Evolutionary conservation across 257 asterid species (phyloP).

Genomic region (Rehmannia glutinosa): DNA sequence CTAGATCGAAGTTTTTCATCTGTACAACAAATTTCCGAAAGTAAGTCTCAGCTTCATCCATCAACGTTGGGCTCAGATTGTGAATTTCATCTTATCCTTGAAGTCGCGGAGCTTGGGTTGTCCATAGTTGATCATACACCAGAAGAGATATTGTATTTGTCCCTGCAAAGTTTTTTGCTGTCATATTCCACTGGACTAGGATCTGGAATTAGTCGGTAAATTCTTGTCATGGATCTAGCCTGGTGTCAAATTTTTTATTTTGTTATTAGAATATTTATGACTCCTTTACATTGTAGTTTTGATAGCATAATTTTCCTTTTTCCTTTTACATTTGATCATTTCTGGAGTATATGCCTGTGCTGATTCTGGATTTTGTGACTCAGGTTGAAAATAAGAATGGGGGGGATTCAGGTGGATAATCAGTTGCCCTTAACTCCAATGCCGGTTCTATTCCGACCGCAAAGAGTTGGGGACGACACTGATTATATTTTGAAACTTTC

Average conservation of each 20-base stretch:
- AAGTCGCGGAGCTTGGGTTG: conserved; percentile 91
- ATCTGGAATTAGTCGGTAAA: conserved; percentile 88
- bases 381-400: conserved; percentile 91
- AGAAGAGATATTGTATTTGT: conserved; percentile 86
- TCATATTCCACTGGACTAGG: conserved; percentile 96
- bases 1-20: conserved; percentile 46
- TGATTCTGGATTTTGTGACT: conserved; percentile 28
- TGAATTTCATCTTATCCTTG: conserved; percentile 87
- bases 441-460: conserved; percentile 97
- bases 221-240: conserved; percentile 15
- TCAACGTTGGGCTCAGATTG: conserved; percentile 46
- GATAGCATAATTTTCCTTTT: no score
- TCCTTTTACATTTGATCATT: conserved; percentile 19
- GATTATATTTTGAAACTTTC: conserved; percentile 89
- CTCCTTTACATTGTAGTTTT: not conserved
- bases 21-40: conserved; percentile 38
- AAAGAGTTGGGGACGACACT: conserved; percentile 76
- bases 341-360: conserved; percentile 9
- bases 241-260: not conserved
- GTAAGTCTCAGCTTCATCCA: conserved; percentile 43
- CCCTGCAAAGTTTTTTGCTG: conserved; percentile 74
- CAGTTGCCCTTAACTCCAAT: conserved; percentile 94
- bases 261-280: not conserved
- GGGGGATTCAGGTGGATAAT: conserved; percentile 89
- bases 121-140: conserved; percentile 97